Percentiles rank a stretch among this genome's conserved stretches.
phyloP scores from a whole-genome alignment of 163 green algal species.

The Picocystis sp. region DNA sequence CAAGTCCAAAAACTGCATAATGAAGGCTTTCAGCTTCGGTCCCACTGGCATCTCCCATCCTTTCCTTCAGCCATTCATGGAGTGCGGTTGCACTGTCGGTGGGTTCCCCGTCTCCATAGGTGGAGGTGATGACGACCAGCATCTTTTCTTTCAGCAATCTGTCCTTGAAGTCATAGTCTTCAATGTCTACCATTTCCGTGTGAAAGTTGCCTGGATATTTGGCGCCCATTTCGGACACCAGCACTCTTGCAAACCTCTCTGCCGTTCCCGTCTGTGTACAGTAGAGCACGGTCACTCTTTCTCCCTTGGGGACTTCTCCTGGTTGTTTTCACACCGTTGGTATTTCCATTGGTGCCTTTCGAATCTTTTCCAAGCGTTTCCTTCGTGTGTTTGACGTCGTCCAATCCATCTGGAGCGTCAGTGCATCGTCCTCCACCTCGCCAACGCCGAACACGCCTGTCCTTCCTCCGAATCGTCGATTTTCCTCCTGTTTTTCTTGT shows the following conservation, averaged over 20 bases:
- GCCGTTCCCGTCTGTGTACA: slow-evolving; percentile 81
- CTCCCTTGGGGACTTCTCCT: too few relatives aligned
- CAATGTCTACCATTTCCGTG: slow-evolving; percentile 6
- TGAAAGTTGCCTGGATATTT: slow-evolving; percentile 3
- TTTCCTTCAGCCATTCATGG: slow-evolving; percentile 54
- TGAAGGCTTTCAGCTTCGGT: slow-evolving; percentile 29
- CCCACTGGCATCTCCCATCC: slow-evolving; percentile 10
- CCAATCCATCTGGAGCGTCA: too few relatives aligned
- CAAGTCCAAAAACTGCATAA: slow-evolving; percentile 87
- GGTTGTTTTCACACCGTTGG: too few relatives aligned
- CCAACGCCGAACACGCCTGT: too few relatives aligned
- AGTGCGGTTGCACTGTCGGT: slow-evolving; percentile 83
- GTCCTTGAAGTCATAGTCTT: slow-evolving; percentile 35
- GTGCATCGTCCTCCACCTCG: too few relatives aligned
- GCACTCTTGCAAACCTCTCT: slow-evolving; percentile 82
- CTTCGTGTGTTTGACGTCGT: too few relatives aligned
- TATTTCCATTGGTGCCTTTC: too few relatives aligned
- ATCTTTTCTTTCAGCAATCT: slow-evolving; percentile 42
- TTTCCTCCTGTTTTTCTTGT: too few relatives aligned
- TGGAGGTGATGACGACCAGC: slow-evolving; percentile 68
- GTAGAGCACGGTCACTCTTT: slow-evolving; percentile 38
- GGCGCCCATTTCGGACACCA: slow-evolving; percentile 22
- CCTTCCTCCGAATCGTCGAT: too few relatives aligned
- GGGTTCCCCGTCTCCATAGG: slow-evolving; percentile 93
- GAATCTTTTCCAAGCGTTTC: too few relatives aligned